Evolutionary conservation across 257 asterid genomes (phyloP).

Genomic region (Galeopsis tetrahit): DNA sequence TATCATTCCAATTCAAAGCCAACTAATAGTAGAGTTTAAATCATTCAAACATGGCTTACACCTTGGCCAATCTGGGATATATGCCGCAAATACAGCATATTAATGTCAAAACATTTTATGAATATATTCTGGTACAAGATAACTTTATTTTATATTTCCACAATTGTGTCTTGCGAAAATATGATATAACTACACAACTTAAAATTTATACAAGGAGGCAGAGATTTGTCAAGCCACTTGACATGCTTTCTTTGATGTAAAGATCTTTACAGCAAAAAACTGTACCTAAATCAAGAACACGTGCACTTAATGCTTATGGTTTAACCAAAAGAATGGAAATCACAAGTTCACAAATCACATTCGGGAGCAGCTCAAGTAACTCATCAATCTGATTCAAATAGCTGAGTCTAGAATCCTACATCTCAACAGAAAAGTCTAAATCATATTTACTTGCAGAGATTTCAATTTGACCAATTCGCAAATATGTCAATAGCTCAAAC

Average conservation of each 20-base stretch:
- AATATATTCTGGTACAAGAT: too few species aligned
- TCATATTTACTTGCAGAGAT: not conserved
- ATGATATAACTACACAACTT: too few species aligned
- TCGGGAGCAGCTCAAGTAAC: not conserved
- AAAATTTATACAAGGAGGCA: too few species aligned
- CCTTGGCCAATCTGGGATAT: too few species aligned
- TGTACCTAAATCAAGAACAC: conserved; percentile 20
- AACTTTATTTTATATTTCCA: too few species aligned
- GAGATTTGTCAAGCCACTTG: too few species aligned
- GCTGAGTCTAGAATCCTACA: not conserved
- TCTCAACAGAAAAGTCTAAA: conserved; percentile 3
- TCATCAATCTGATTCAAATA: not conserved
- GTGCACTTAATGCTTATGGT: conserved; percentile 31
- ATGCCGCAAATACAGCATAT: too few species aligned
- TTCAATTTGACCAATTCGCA: not conserved
- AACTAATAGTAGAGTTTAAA: too few species aligned
- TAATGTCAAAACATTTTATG: too few species aligned
- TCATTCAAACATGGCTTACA: too few species aligned
- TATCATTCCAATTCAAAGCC: too few species aligned
- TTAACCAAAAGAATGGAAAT: conserved; percentile 12
- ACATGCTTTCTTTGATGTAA: conserved; percentile 40
- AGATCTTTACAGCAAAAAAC: not conserved
- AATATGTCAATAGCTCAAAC: conserved; percentile 1
- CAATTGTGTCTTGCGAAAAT: too few species aligned
- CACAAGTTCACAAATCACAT: conserved; percentile 22